These are phyloP conservation scores for Stagonosporopsis chrysanthemi DNA, from an alignment of 2,329 filamentous ascomycete genomes.

Conservation along the genomic window DNA sequence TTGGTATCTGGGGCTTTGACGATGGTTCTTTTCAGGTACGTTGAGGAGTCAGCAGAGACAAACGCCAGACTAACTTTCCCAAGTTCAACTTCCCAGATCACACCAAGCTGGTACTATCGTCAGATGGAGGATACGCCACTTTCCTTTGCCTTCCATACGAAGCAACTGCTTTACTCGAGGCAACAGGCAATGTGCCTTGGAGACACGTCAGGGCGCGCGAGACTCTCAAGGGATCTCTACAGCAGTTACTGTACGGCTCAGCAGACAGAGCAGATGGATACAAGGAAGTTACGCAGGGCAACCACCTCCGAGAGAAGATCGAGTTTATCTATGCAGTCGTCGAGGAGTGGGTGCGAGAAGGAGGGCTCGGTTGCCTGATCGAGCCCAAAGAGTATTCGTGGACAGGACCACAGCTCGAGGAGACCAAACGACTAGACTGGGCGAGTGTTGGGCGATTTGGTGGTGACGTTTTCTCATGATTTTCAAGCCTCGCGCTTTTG, in stretches of 20 bases:
- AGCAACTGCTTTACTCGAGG: constrained; percentile 70
- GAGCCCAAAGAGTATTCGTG: constrained; percentile 51
- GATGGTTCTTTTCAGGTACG: constrained; percentile 79
- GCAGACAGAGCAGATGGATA: constrained; percentile 58
- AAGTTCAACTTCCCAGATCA: constrained; percentile 89
- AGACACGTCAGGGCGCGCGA: constrained; percentile 74
- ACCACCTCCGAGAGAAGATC: constrained; percentile 76
- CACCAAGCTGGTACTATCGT: constrained; percentile 81
- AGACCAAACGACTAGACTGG: constrained; percentile 56
- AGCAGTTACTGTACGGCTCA: constrained; percentile 72
- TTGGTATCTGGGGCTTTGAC: constrained; percentile 81
- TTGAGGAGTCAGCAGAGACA: not conserved
- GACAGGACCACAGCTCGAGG: constrained; percentile 54
- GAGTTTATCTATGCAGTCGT: constrained; percentile 74
- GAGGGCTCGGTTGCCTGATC: constrained; percentile 66
- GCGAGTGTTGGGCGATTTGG: constrained; percentile 59
- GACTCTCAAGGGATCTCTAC: constrained; percentile 74
- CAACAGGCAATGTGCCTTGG: constrained; percentile 68
- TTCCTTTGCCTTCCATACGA: constrained; percentile 79
- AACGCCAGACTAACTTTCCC: constrained; percentile 5
- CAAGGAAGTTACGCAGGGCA: constrained; percentile 69
- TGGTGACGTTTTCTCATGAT: constrained; percentile 52
- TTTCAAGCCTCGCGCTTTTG: constrained; percentile 18
- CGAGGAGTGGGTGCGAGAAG: constrained; percentile 73
- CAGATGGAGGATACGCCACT: constrained; percentile 76